These are phyloP conservation scores for Blastocystis sp. DNA, from an alignment of 352 stramenopile genomes.

Conservation along the genomic window DNA sequence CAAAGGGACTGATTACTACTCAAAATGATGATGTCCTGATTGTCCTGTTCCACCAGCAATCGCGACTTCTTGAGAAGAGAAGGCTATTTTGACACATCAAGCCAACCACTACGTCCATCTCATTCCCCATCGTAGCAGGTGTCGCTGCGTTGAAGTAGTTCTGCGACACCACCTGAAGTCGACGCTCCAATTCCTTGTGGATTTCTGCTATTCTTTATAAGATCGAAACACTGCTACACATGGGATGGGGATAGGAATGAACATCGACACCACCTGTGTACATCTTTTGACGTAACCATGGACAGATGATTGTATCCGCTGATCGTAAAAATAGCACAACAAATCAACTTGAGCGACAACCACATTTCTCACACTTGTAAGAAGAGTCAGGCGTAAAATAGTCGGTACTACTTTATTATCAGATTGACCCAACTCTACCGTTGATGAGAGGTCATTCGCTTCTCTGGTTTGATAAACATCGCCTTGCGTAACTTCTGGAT, in stretches of 20 bases:
- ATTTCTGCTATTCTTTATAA: not conserved
- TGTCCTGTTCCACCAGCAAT: not conserved
- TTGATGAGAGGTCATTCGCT: constrained; percentile 27
- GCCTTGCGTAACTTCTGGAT: not conserved
- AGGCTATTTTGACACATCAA: not conserved
- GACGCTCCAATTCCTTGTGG: not conserved
- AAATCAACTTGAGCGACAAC: not conserved
- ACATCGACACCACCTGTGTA: not conserved
- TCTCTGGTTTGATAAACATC: constrained; percentile 55
- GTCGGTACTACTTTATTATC: not conserved
- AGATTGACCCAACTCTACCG: not conserved
- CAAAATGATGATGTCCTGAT: constrained; percentile 21
- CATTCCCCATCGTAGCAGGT: not conserved
- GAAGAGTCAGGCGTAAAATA: not conserved
- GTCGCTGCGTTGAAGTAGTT: constrained; percentile 3
- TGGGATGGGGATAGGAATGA: constrained; percentile 31
- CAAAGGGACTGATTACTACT: not conserved
- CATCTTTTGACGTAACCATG: constrained; percentile 42
- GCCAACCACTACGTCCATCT: not conserved
- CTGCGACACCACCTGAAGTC: constrained; percentile 11
- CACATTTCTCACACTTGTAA: constrained; percentile 59
- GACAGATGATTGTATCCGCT: constrained; percentile 24
- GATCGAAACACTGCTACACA: not conserved
- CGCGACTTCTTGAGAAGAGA: not conserved
- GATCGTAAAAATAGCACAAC: not conserved